Base-by-base conservation (phyloP, 2,329 filamentous ascomycete genomes). In the Chrysoporthe cubensis region DNA sequence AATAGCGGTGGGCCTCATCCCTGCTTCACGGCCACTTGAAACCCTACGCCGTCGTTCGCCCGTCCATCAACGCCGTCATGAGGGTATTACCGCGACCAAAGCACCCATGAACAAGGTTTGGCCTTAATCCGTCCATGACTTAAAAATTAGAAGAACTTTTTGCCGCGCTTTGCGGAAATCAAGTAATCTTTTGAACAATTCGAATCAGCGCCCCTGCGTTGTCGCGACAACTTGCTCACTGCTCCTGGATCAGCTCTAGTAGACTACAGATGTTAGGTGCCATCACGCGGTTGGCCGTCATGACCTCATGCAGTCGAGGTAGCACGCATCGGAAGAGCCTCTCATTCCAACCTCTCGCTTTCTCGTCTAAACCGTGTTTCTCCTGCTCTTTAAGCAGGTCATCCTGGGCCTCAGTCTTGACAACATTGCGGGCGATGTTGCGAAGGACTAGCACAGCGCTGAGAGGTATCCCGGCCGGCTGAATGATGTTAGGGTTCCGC, bases 401-500 rank as follows among this genome's bases (percentile, higher is more conserved):
- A 71, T 88, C 85, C 73, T 89, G 84, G 0, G 84, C 82, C 63
- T 87, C 84, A 9, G 86, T 89, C 81, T 89, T 89, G 73, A 84
- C 80, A 21, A 88, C 81, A 73, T 90, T 91, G 71, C 84, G 85
- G 14, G 92, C 92, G 69, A 96, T 87, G 75, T 96, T 96, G 42
- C 92, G 87, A 58, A 96, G 83, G 46, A 96, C 91, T 40, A 95
- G 83, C 16, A 91, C 89, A 2, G 91, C 90, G 65, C 90, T 92
- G 7, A 95, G 83, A n/a, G 92, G 91, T 46, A 95, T 89, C 5
- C 92, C 92, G 0, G 90, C 90, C 2, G 92, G 90, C 74, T 93
- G 86, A 2, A 84, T 80, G 9, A 82, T 82, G 69, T 88, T 85
- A 13, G 85, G 84, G 70, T 88, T 87, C 59, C 84, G 81, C 75